Base-by-base conservation (phyloP, 495 filamentous ascomycete species). In the Neurospora sp. region DNA sequence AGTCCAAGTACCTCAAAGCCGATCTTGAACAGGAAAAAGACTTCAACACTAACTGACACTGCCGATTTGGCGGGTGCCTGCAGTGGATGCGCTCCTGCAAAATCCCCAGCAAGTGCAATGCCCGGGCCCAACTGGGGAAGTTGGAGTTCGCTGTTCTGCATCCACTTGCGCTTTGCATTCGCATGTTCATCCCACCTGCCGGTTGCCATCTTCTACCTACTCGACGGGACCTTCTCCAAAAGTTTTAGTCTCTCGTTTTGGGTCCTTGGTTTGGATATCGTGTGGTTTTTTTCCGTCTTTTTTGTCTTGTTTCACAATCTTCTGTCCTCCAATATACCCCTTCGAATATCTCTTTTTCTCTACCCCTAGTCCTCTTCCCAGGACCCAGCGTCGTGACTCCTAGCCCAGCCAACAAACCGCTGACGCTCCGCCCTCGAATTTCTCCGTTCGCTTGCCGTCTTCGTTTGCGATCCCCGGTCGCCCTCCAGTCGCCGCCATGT, bases 401-500 rank as follows among this genome's bases (percentile, higher is more conserved):
- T 38, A 5, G 1, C 6, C 8, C 72, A 23, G 40, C 49, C 5
- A 72, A 74, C 75, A 78, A 39, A 44, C 71, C 46, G 74, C 75
- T 44, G 75, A 78, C 69, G 38, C 23, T 71, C 72, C 74, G 42
- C 72, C 60, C 69, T 70, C 72, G 44, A 41, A 41, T 27, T 39
- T 71, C 42, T 38, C 73, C 18, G 38, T 42, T 62, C 38, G 72
- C 62, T 74, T 73, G 70, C 77, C 44, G 16, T 37, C 69, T 70
- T 76, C 72, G 70, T 66, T 49, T 46, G 44, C 37, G 44, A 38
- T 60, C 69, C 69, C 70, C 73, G 49, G 71, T 71, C 66, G 38
- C 60, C 77, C 75, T 14, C 69, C 72, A 37, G 44, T 69, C 49
- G 70, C 73, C 39, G 54, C 66, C 74, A 82, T 82, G 80, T 76